A percentile compares a stretch with the other conserved stretches of the same genome.
Evolutionary conservation across 768 basidiomycete species (phyloP).

Genomic region (Peribolospora baueri): DNA sequence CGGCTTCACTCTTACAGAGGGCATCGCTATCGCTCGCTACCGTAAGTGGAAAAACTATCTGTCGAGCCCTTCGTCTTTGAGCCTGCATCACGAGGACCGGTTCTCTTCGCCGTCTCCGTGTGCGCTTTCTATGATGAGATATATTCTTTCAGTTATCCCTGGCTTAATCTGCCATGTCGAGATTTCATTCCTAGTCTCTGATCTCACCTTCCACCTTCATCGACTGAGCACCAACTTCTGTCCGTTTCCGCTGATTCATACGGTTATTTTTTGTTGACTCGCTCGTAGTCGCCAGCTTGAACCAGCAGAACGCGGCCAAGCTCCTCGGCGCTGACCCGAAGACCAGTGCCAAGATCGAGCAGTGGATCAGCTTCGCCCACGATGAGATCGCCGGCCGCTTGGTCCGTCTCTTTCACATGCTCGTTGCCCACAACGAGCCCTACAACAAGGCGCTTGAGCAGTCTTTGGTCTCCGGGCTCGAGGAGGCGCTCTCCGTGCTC

Average conservation of each 20-base stretch:
- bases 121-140: background rate
- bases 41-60: slow-evolving; percentile 32
- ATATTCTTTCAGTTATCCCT: slow-evolving; percentile 38
- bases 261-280: background rate
- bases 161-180: slow-evolving; percentile 42
- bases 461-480: slow-evolving; percentile 14
- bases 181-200: slow-evolving; percentile 22
- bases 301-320: slow-evolving; percentile 33
- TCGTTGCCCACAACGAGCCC: slow-evolving; percentile 24
- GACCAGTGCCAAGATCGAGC: slow-evolving; percentile 52
- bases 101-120: background rate
- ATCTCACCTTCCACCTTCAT: background rate
- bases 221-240: background rate
- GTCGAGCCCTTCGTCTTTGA: background rate
- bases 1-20: slow-evolving; percentile 58
- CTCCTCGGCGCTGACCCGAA: slow-evolving; percentile 43
- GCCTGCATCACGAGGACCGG: background rate
- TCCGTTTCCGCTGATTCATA: background rate
- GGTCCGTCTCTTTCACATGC: background rate
- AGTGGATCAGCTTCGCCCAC: slow-evolving; percentile 49
- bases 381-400: background rate
- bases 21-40: slow-evolving; percentile 58
- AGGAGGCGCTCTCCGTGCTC: slow-evolving; percentile 34
- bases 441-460: slow-evolving; percentile 47
- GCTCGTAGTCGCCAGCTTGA: slow-evolving; percentile 2